Conservation (phyloP, 345 rosid species). For the Odontarrhena argentea region DNA sequence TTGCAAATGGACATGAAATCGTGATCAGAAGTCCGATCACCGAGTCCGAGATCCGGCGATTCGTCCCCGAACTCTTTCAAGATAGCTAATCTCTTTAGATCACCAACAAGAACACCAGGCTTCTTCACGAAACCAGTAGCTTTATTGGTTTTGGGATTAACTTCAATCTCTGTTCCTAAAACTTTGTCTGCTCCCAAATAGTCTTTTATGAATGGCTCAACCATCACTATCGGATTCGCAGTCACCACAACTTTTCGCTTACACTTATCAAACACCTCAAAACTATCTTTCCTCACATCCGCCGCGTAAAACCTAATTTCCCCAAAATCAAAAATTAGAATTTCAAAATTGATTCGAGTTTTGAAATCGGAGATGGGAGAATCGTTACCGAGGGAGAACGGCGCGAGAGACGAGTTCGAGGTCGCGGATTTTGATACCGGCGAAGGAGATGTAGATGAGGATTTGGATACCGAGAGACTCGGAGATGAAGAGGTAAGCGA, state of each 20-base stretch:
- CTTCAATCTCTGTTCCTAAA: constrained; percentile 92
- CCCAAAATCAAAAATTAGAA: not conserved
- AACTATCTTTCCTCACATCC: constrained; percentile 88
- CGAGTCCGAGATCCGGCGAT: constrained; percentile 81
- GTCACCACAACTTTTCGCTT: constrained; percentile 95
- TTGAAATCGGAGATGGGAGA: not conserved
- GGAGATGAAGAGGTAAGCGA: constrained; percentile 81
- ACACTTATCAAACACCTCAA: constrained; percentile 76
- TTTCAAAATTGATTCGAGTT: not conserved
- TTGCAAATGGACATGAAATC: constrained; percentile 97
- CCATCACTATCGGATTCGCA: constrained; percentile 94
- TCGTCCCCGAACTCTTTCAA: constrained; percentile 74
- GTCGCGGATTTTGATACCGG: constrained; percentile 90
- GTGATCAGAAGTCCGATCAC: constrained; percentile 86
- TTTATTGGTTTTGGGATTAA: constrained; percentile 75
- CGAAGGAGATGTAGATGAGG: constrained; percentile 83
- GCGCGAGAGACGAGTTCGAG: constrained; percentile 93
- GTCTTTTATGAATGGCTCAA: constrained; percentile 89
- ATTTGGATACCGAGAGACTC: constrained; percentile 90
- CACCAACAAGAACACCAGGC: constrained; percentile 83
- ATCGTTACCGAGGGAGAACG: constrained; percentile 74
- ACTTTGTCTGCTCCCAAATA: constrained; percentile 89
- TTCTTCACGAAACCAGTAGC: constrained; percentile 92
- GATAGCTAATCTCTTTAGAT: constrained; percentile 74
- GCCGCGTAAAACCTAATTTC: constrained; percentile 81